Evolutionary conservation across 2,329 filamentous ascomycete genomes (phyloP).

Genomic region (Aspergillus arachidicola): DNA sequence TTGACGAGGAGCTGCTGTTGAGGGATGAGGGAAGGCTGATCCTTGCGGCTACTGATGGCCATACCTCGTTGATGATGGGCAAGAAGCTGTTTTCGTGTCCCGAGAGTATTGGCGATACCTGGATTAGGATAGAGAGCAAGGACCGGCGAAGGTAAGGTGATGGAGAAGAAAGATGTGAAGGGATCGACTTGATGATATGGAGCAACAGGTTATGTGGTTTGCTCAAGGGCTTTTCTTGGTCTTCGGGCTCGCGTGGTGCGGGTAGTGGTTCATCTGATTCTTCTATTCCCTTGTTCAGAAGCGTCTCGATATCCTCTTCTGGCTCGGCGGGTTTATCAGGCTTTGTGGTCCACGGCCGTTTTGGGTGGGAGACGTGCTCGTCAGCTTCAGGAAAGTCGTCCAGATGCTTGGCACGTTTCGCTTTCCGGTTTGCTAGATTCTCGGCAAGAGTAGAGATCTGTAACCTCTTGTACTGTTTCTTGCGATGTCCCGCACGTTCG

Average conservation of each 20-base stretch:
- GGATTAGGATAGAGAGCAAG: constrained; percentile 74
- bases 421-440: constrained; percentile 37
- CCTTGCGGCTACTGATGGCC: constrained; percentile 69
- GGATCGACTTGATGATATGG: constrained; percentile 79
- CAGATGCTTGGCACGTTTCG: constrained; percentile 28
- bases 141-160: constrained; percentile 77
- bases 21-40: constrained; percentile 48
- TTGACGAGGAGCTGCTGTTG: constrained; percentile 57
- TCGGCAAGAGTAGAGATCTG: constrained; percentile 36
- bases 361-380: constrained; percentile 31
- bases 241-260: constrained; percentile 52
- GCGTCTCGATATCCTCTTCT: neutral
- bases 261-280: constrained; percentile 39
- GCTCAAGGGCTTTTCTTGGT: constrained; percentile 64
- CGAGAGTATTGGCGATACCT: constrained; percentile 71
- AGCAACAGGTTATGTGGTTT: constrained; percentile 80
- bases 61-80: constrained; percentile 85
- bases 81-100: constrained; percentile 81
- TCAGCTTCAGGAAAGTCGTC: constrained; percentile 28
- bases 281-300: constrained; percentile 28
- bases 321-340: constrained; percentile 28
- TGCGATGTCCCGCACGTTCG: constrained; percentile 29
- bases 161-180: constrained; percentile 86
- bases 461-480: constrained; percentile 33
- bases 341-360: constrained; percentile 35